A percentile compares a stretch with the other conserved stretches of the same genome.
Conservation (phyloP, 495 filamentous ascomycete species). For the Penicillium egyptiacum region DNA sequence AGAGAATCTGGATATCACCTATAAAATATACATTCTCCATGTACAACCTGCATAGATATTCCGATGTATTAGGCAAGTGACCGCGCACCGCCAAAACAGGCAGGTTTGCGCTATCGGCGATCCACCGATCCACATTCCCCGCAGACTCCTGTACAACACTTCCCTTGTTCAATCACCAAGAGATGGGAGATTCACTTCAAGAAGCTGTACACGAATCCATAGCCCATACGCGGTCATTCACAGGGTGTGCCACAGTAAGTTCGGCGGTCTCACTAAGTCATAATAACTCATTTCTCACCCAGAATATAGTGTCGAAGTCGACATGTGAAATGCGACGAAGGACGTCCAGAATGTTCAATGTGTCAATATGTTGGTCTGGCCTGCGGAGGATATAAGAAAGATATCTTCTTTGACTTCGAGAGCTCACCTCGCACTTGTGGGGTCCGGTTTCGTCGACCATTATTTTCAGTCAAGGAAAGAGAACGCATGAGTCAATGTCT, state of each 20-base stretch:
- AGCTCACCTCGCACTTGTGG: constrained; percentile 12
- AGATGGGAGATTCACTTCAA: not conserved
- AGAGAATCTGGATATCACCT: not conserved
- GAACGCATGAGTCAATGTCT: constrained; percentile 28
- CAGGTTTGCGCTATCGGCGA: constrained; percentile 21
- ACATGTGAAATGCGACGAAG: constrained; percentile 32
- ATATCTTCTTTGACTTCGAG: constrained; percentile 25
- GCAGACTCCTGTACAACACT: constrained; percentile 1
- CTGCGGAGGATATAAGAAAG: constrained; percentile 28
- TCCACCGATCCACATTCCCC: constrained; percentile 11
- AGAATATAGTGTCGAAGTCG: constrained; percentile 24
- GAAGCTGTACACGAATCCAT: constrained; percentile 5
- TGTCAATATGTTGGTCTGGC: constrained; percentile 17
- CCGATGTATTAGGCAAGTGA: constrained; percentile 8
- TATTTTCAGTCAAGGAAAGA: constrained; percentile 27
- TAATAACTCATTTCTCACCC: not conserved
- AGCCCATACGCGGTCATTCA: constrained; percentile 19
- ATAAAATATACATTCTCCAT: not conserved
- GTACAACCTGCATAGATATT: not conserved
- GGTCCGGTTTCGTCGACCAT: constrained; percentile 28
- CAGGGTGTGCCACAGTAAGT: constrained; percentile 22
- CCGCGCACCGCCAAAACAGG: constrained; percentile 13
- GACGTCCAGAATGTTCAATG: constrained; percentile 27
- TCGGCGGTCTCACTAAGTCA: not conserved
- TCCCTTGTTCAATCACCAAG: constrained; percentile 1